phyloP scores from a whole-genome alignment of 306 rosid species.

The Canavalia gladiata region DNA sequence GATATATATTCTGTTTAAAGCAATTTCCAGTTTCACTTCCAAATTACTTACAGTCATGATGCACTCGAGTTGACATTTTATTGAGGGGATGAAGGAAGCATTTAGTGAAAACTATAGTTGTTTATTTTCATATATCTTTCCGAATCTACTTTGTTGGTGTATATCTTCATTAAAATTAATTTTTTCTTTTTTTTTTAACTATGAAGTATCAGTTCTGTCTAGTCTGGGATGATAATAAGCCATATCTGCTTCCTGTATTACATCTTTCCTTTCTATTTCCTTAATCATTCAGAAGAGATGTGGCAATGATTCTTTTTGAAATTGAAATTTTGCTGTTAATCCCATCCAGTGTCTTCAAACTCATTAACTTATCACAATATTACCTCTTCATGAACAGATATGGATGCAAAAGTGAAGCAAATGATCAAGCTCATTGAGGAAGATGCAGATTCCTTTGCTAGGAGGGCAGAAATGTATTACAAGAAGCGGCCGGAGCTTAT shows the following conservation, averaged over 20 bases:
- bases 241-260: not conserved
- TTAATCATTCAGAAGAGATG: not conserved
- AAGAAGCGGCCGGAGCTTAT: constrained; percentile 97
- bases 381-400: constrained; percentile 59
- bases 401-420: constrained; percentile 90
- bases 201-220: not conserved
- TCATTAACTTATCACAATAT: constrained; percentile 27
- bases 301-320: constrained; percentile 20
- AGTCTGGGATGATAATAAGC: not conserved
- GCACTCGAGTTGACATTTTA: not conserved
- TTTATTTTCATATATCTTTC: not conserved
- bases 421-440: constrained; percentile 97
- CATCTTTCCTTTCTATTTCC: constrained; percentile 28
- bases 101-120: constrained; percentile 8
- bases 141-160: not conserved
- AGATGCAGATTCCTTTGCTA: constrained; percentile 99
- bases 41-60: not conserved
- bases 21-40: constrained; percentile 11
- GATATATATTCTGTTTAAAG: constrained; percentile 3
- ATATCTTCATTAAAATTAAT: constrained; percentile 5
- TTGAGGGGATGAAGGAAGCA: not conserved
- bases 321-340: constrained; percentile 28
- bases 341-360: not conserved
- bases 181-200: not conserved
- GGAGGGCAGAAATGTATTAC: constrained; percentile 99